These are phyloP conservation scores for Chrysosporium queenslandicum DNA, from an alignment of 2,329 filamentous ascomycete species.

Conservation along the genomic window DNA sequence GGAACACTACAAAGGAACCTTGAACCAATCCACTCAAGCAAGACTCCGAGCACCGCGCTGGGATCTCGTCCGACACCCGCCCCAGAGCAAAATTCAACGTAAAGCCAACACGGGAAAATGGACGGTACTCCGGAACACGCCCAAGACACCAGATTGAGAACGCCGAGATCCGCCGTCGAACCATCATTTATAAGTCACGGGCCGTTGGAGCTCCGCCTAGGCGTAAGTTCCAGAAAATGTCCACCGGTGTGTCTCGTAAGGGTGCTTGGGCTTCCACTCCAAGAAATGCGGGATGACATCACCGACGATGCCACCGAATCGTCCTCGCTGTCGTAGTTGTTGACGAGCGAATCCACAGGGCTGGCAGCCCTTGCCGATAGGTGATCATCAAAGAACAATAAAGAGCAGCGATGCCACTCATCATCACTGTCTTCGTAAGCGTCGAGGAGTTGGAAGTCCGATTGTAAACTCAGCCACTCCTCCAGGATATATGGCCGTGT, in stretches of 20 bases:
- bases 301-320: conserved; percentile 6
- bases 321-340: conserved; percentile 6
- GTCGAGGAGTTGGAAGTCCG: not conserved
- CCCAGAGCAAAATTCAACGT: not conserved
- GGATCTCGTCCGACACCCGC: not conserved
- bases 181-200: not conserved
- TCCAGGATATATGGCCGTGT: not conserved
- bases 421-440: not conserved
- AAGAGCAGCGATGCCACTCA: not conserved
- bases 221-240: conserved; percentile 5
- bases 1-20: not conserved
- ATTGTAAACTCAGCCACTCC: not conserved
- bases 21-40: not conserved
- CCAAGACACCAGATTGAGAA: not conserved
- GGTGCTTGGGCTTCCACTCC: conserved; percentile 1
- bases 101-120: not conserved
- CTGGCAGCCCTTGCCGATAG: not conserved
- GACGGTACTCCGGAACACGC: not conserved
- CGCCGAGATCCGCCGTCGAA: not conserved
- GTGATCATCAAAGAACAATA: not conserved
- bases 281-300: not conserved
- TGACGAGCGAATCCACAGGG: conserved; percentile 2
- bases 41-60: not conserved
- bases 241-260: not conserved
- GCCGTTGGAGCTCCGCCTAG: not conserved